Percentiles rank a stretch among this genome's conserved stretches.
These are phyloP conservation scores for Trichoderma endophyticum DNA, from an alignment of 2,329 filamentous ascomycete species.

Conservation along the genomic window DNA sequence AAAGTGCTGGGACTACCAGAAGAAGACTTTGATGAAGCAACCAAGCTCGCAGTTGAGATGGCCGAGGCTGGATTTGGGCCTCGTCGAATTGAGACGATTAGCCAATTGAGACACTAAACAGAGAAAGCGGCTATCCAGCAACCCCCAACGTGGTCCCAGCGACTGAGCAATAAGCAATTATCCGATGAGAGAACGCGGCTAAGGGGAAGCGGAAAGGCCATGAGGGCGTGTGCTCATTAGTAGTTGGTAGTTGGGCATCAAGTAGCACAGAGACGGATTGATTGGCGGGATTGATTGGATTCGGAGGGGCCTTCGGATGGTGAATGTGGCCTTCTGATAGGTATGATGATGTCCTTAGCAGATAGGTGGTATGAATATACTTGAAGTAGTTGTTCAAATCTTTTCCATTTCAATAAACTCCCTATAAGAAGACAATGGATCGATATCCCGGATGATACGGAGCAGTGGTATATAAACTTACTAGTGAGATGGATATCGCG, in stretches of 20 bases:
- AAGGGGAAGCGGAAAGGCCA: background rate
- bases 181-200: background rate
- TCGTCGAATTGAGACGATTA: background rate
- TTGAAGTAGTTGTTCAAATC: background rate
- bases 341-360: background rate
- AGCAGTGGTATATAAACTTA: background rate
- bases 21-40: slow-evolving; percentile 58
- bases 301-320: background rate
- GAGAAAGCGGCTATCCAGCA: background rate
- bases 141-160: too few species aligned
- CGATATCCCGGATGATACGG: background rate
- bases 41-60: slow-evolving; percentile 46
- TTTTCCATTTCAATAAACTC: background rate
- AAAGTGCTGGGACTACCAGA: slow-evolving; percentile 53
- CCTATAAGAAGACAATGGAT: background rate
- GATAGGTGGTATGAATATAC: background rate
- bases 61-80: slow-evolving; percentile 15
- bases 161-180: background rate
- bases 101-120: background rate
- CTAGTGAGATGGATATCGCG: background rate
- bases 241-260: background rate
- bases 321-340: background rate
- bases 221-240: background rate
- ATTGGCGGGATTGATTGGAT: background rate
- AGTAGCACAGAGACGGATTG: background rate